Conservation (phyloP, 2,329 filamentous ascomycete genomes). For the Laburnicola sp. region DNA sequence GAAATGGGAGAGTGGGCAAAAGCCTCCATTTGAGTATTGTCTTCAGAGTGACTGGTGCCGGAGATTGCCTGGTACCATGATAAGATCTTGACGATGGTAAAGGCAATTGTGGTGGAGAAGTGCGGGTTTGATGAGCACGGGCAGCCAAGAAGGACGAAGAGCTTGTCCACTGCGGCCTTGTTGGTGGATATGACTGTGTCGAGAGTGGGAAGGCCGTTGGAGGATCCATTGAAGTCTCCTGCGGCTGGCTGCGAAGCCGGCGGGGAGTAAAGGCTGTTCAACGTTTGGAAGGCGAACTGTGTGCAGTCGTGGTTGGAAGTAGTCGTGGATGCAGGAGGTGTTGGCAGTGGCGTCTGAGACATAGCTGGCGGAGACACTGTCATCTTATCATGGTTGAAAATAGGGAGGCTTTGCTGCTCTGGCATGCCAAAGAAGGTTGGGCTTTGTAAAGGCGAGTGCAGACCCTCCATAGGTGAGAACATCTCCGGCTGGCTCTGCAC, state of each 20-base stretch:
- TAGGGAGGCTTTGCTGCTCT: constrained; percentile 28
- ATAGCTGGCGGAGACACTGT: constrained; percentile 30
- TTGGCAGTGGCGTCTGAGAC: constrained; percentile 34
- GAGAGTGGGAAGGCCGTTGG: constrained; percentile 33
- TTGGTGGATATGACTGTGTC: constrained; percentile 39
- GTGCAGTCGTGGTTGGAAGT: constrained; percentile 41
- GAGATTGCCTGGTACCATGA: constrained; percentile 44
- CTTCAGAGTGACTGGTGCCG: constrained; percentile 24
- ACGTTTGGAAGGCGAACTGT: constrained; percentile 40
- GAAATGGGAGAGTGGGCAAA: constrained; percentile 34
- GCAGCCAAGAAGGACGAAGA: constrained; percentile 38
- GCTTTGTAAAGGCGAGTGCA: constrained; percentile 29
- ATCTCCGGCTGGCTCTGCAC: constrained; percentile 39
- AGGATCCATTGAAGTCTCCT: constrained; percentile 30
- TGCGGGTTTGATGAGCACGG: constrained; percentile 43
- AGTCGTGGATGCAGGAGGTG: constrained; percentile 27
- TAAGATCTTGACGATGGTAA: constrained; percentile 42
- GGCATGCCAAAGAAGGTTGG: constrained; percentile 31
- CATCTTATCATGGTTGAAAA: constrained; percentile 29
- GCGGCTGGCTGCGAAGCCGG: constrained; percentile 29
- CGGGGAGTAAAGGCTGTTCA: constrained; percentile 40
- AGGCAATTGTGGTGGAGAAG: constrained; percentile 42
- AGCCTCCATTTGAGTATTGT: constrained; percentile 32
- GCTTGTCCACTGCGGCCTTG: constrained; percentile 39
- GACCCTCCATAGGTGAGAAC: constrained; percentile 28